Evolutionary conservation across 78 protist species (phyloP), one percentile per base, ranked within the genome.

Genomic region (Dictyostelium brefeldianum): DNA sequence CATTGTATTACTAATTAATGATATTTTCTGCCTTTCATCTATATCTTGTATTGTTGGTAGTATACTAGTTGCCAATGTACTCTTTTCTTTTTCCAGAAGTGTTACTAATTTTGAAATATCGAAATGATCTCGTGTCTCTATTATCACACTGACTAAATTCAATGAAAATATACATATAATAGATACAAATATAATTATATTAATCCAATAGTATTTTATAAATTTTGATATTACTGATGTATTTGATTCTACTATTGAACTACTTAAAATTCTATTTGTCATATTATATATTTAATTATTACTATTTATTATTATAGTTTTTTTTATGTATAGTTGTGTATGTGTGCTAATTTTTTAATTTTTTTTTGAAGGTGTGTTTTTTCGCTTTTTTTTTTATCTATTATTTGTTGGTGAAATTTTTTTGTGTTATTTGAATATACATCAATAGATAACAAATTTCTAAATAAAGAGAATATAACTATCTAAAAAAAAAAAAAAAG

Each of bases 161-260:
- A 70, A 20, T 70, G 15, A 47, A 0, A 70, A 70, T 41, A 70
- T 41, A 5, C 15, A 17, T 41, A 70, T 1, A 17, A 70, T 41
- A 4, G 51, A 17, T 41, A 70, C 9, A 41, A 70, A 70, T 41
- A 70, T 41, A 3, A 70, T 70, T 15, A 70, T 70, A 36, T 70
- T 70, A 17, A 70, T 70, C 78, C 78, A 70, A 62, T 62, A 62
- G 10, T 62, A 25, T 62, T 62, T 62, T 62, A 62, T 62, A 62
- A 62, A 62, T 10, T 56, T 56, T 56, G 65, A 56, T 20, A 56
- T 56, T 5, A 27, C 18, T 56, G 14, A 56, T 56, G 65, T 2
- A 20, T 20, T 20, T 7, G 25, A 56, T 56, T 20, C 65, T 3
- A 36, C 43, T 18, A 56, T 56, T 56, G 65, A 56, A 56, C 20